A percentile compares a stretch with the other conserved stretches of the same genome.
phyloP scores from a whole-genome alignment of 352 stramenopile genomes.

The Pythium oligandrum region DNA sequence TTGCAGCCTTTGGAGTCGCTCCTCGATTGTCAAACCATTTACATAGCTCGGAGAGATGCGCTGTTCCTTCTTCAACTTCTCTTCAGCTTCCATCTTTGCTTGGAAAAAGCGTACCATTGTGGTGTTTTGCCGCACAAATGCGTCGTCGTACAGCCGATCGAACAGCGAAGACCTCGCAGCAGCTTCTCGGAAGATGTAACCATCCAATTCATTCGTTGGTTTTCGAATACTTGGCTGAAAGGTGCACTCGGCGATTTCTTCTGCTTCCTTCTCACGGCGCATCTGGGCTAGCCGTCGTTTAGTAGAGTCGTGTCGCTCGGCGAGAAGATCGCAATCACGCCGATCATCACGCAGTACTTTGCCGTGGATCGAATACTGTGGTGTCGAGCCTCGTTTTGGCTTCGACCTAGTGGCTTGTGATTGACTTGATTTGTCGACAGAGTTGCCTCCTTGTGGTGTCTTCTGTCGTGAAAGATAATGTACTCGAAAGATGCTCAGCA shows the following conservation, averaged over 20 bases:
- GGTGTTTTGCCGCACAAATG: constrained; percentile 45
- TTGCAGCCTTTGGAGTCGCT: constrained; percentile 39
- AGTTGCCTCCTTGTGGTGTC: not conserved
- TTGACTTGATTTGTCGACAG: not conserved
- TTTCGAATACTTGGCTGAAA: constrained; percentile 34
- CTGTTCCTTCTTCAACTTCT: constrained; percentile 34
- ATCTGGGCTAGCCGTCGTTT: constrained; percentile 24
- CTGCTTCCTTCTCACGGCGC: constrained; percentile 25
- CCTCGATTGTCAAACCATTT: constrained; percentile 42
- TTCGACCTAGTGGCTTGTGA: not conserved
- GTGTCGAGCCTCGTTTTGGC: not conserved
- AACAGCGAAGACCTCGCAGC: constrained; percentile 14
- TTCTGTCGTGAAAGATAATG: not conserved
- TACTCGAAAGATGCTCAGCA: not conserved
- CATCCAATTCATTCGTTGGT: constrained; percentile 4
- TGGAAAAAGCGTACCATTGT: constrained; percentile 29
- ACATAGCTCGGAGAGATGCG: constrained; percentile 37
- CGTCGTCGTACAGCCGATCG: constrained; percentile 49
- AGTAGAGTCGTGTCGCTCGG: constrained; percentile 21
- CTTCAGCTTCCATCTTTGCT: constrained; percentile 35
- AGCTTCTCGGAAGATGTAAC: constrained; percentile 1
- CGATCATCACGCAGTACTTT: not conserved
- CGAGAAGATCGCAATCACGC: constrained; percentile 23
- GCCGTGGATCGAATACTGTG: constrained; percentile 14
- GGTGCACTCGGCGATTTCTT: constrained; percentile 47